Evolutionary conservation across 225 moss, liverwort and hornwort genomes (phyloP).

Genomic region (Asterella californica): DNA sequence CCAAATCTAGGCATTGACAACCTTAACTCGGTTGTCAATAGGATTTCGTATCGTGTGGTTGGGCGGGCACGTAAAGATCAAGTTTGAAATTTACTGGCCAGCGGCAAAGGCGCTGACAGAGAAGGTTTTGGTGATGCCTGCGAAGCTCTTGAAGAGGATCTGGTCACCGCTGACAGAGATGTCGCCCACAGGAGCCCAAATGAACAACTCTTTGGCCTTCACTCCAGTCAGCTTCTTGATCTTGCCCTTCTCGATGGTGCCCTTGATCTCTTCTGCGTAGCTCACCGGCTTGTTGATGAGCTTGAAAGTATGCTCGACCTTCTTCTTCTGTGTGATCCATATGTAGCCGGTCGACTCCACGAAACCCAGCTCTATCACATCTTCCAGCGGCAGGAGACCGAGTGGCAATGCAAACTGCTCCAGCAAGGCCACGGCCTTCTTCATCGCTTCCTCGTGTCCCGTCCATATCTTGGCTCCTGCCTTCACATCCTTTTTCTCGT

Average conservation of each 20-base stretch:
- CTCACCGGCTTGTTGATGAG: conserved; percentile 55
- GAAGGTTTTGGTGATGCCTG: conserved; percentile 49
- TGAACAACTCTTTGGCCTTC: conserved; percentile 57
- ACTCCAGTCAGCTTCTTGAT: conserved; percentile 65
- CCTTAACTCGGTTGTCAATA: no score
- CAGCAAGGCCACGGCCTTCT: conserved; percentile 38
- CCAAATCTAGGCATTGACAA: no score
- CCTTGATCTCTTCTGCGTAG: conserved; percentile 54
- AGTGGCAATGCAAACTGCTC: conserved; percentile 44
- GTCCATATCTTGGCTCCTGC: conserved; percentile 33
- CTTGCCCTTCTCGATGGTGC: conserved; percentile 46
- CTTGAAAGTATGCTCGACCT: conserved; percentile 59
- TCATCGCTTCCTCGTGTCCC: conserved; percentile 42
- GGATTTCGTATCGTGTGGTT: no score
- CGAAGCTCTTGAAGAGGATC: conserved; percentile 51
- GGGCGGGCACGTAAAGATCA: no score
- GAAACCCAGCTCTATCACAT: conserved; percentile 59
- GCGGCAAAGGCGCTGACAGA: conserved; percentile 39
- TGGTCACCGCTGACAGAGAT: conserved; percentile 24
- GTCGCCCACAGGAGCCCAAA: conserved; percentile 68
- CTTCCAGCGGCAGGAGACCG: conserved; percentile 52
- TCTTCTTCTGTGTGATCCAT: conserved; percentile 66
- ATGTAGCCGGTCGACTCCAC: conserved; percentile 56
- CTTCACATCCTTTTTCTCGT: conserved; percentile 22
- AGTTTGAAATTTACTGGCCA: conserved; percentile 7